phyloP scores from a whole-genome alignment of 202 grass and related monocot species.

The Hordeum pubiflorum region DNA sequence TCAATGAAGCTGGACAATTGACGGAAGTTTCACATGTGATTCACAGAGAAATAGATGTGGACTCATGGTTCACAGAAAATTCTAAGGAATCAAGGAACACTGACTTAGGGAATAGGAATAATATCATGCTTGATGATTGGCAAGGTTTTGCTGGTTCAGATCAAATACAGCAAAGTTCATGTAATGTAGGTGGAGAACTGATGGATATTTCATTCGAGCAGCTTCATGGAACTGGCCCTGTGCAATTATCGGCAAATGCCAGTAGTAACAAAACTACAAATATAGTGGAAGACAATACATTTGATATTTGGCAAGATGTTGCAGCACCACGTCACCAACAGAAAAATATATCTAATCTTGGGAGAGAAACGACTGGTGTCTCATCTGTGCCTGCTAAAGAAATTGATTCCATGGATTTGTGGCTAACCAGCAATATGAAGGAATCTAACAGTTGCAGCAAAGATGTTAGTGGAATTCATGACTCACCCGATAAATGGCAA shows the following conservation, averaged over 20 bases:
- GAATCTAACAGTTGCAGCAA: constrained; percentile 33
- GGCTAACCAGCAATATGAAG: constrained; percentile 32
- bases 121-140: constrained; percentile 46
- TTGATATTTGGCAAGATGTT: constrained; percentile 76
- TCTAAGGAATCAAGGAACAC: constrained; percentile 13
- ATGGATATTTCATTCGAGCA: constrained; percentile 26
- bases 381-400: constrained; percentile 34
- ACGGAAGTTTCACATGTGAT: neutral
- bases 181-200: constrained; percentile 25
- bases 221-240: constrained; percentile 23
- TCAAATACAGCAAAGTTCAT: constrained; percentile 39
- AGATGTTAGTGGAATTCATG: constrained; percentile 31
- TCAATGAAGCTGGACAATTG: constrained; percentile 31
- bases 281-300: constrained; percentile 16
- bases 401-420: constrained; percentile 33
- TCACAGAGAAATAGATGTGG: constrained; percentile 23
- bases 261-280: constrained; percentile 21
- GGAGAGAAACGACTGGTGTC: constrained; percentile 17
- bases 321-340: constrained; percentile 20
- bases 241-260: constrained; percentile 5
- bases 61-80: constrained; percentile 48
- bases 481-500: constrained; percentile 47
- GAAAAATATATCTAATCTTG: constrained; percentile 14
- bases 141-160: constrained; percentile 44
- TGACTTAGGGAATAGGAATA: constrained; percentile 22